Percentiles rank a stretch among this genome's conserved stretches.
Conservation (phyloP, 192 early-diverging fungal genomes). For the Coemansia sp. region DNA sequence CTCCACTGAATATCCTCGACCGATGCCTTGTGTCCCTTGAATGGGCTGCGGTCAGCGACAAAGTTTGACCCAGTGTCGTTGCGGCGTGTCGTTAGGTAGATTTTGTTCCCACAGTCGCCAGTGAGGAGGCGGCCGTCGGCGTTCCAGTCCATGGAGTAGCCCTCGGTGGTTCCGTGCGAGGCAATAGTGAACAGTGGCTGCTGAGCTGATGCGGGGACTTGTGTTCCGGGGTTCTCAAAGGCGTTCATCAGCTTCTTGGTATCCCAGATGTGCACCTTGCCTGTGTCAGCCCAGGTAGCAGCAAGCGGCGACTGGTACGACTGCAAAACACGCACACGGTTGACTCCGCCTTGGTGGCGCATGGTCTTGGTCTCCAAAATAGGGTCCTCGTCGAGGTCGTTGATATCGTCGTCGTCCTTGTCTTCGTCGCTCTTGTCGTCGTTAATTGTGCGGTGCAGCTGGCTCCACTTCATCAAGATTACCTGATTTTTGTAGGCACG, state of each 20-base stretch:
- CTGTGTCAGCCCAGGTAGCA: constrained; percentile 93
- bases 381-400: constrained; percentile 93
- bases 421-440: constrained; percentile 76
- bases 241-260: constrained; percentile 68
- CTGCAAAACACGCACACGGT: constrained; percentile 72
- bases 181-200: constrained; percentile 80
- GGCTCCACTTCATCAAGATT: constrained; percentile 93
- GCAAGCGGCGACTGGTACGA: constrained; percentile 68
- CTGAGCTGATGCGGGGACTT: constrained; percentile 57
- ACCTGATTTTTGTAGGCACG: constrained; percentile 82
- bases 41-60: constrained; percentile 71
- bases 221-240: constrained; percentile 78
- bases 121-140: constrained; percentile 70
- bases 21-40: constrained; percentile 78
- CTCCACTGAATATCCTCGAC: constrained; percentile 99
- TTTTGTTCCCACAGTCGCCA: constrained; percentile 77
- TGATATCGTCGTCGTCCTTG: constrained; percentile 69
- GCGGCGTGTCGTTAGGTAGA: constrained; percentile 78
- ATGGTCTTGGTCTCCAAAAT: constrained; percentile 81
- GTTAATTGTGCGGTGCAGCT: constrained; percentile 88
- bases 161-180: constrained; percentile 81
- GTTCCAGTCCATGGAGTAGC: constrained; percentile 97
- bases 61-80: constrained; percentile 58
- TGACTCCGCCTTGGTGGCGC: constrained; percentile 88
- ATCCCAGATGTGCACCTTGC: constrained; percentile 93